A percentile compares a stretch with the other conserved stretches of the same genome.
phyloP scores from a whole-genome alignment of 768 basidiomycete species.

The Epithele typhae region DNA sequence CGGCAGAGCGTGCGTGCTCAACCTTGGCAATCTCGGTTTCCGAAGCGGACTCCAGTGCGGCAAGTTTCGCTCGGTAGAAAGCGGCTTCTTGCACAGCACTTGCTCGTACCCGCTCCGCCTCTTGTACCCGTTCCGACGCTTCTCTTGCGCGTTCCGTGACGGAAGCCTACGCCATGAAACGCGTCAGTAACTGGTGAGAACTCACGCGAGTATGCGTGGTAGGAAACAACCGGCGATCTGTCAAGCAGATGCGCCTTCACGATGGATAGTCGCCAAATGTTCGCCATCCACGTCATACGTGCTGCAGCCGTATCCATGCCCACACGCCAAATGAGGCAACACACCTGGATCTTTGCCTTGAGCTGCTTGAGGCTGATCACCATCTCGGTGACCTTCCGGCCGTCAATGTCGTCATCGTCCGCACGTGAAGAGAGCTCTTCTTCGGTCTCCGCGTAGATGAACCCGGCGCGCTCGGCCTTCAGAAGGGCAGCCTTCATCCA shows the following conservation, averaged over 20 bases:
- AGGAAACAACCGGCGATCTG: no score
- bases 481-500: constrained; percentile 84
- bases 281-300: not conserved
- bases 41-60: constrained; percentile 71
- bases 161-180: constrained; percentile 55
- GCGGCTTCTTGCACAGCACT: constrained; percentile 91
- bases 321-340: no score
- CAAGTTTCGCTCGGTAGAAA: constrained; percentile 93
- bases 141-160: constrained; percentile 72
- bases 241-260: no score
- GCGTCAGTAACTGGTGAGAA: no score
- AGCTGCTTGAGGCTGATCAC: constrained; percentile 84
- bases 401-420: constrained; percentile 39
- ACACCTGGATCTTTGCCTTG: constrained; percentile 80
- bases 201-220: no score
- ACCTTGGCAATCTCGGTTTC: constrained; percentile 60
- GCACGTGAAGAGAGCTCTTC: constrained; percentile 37
- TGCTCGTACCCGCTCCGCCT: constrained; percentile 71
- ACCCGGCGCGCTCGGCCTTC: constrained; percentile 76
- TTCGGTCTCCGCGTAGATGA: constrained; percentile 52
- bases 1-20: constrained; percentile 72
- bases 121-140: constrained; percentile 72
- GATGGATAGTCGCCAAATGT: not conserved
- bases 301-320: not conserved
- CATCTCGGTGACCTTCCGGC: constrained; percentile 60